A percentile compares a stretch with the other conserved stretches of the same genome.
These are phyloP conservation scores for Penicillium bovifimosum DNA, from an alignment of 495 filamentous ascomycete genomes.

Conservation along the genomic window DNA sequence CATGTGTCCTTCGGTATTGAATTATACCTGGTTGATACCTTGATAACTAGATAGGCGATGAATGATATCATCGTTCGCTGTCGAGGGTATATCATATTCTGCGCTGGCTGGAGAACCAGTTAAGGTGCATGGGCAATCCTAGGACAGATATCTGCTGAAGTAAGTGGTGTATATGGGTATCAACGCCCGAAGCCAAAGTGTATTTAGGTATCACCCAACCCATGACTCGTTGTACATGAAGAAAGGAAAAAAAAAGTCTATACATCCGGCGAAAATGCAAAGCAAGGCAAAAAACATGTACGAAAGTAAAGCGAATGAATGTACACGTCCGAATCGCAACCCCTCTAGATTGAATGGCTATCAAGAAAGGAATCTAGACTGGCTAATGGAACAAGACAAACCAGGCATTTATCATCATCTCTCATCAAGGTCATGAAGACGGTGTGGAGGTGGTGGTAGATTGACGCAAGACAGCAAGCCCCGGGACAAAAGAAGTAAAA, in stretches of 20 bases:
- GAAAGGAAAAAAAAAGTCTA: neutral
- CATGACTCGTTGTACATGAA: constrained; percentile 10
- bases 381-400: constrained; percentile 39
- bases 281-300: neutral
- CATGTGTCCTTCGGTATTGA: neutral
- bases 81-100: neutral
- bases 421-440: constrained; percentile 51
- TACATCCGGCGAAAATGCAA: neutral
- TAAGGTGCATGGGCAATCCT: neutral
- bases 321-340: constrained; percentile 19
- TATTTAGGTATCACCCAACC: neutral
- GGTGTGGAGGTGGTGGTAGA: constrained; percentile 47
- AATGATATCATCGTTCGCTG: neutral
- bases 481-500: constrained; percentile 2
- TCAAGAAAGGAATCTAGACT: constrained; percentile 35
- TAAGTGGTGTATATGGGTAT: neutral
- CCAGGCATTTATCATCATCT: constrained; percentile 49
- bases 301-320: constrained; percentile 3
- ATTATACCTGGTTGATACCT: neutral
- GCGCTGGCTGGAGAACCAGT: neutral
- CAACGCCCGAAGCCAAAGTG: neutral
- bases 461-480: constrained; percentile 25
- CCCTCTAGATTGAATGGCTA: constrained; percentile 36
- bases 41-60: neutral
- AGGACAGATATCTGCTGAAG: neutral